Base-by-base conservation (phyloP, 1,284 basidiomycete genomes). In the Fomes fomentarius region DNA sequence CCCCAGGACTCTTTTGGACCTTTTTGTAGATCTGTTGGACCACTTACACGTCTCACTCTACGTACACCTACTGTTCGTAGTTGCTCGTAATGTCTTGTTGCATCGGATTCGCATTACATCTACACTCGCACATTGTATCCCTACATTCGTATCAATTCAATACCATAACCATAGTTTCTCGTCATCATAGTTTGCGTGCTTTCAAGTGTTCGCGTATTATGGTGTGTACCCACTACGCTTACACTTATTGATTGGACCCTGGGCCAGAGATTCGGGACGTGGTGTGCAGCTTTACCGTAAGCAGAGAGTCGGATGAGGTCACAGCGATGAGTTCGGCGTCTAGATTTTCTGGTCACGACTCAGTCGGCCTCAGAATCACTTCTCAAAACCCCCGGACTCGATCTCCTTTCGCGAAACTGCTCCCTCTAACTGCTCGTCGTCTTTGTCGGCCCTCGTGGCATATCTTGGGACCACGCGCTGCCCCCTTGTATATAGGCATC, bases 361-460 rank as follows among this genome's bases (percentile, higher is more conserved):
- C 28, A 22, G 8, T 40, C 38, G 21, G 38, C 6, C 38, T 24
- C 21, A 24, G 11, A 24, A 11, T 40, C 35, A 5, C n/a, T n/a
- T n/a, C n/a, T n/a, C n/a, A n/a, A n/a, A n/a, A n/a, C 28, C 28
- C 12, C 28, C 28, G 12, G 28, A 30, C 28, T 30, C 28, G 34
- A 37, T 35, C 48, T 58, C 40, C 47, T 45, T 35, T 49, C 17
- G 49, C 54, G 34, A 57, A 58, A 50, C 52, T 61, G 60, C 46
- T 54, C 24, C 44, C 54, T 37, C 54, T 57, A 24, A 24, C 57
- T 47, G 40, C 38, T 4, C 43, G 47, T 21, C 47, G 11, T 21
- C 17, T 52, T 35, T 26, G 30, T 15, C 50, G 52, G 63, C 60
- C 58, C 48, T 28, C 50, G 58, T 39, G 63, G 56, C 60, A 31